Percentiles rank a stretch among this genome's conserved stretches.
These are phyloP conservation scores for Scheffersomyces lignicola DNA, from an alignment of 1,139 yeast genomes.

Conservation along the genomic window DNA sequence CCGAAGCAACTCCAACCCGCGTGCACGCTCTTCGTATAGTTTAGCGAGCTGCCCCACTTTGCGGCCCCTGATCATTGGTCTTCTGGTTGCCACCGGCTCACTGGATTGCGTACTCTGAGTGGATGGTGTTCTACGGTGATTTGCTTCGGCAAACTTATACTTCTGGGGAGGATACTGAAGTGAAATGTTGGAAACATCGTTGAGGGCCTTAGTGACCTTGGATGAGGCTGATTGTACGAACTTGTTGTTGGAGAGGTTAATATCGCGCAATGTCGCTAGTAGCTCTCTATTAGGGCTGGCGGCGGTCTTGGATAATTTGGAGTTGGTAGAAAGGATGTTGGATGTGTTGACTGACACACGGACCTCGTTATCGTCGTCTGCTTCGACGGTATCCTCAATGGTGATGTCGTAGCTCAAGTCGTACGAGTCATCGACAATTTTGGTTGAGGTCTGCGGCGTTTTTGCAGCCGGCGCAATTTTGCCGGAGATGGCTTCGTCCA, in stretches of 20 bases:
- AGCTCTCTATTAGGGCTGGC: slow-evolving; percentile 1
- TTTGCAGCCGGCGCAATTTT: slow-evolving; percentile 10
- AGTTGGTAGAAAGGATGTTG: slow-evolving; percentile 14
- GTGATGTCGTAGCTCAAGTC: slow-evolving; percentile 33
- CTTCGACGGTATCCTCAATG: slow-evolving; percentile 19
- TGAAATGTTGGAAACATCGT: slow-evolving; percentile 26
- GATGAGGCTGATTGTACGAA: not conserved
- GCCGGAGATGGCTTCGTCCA: slow-evolving; percentile 24
- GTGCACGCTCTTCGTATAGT: slow-evolving; percentile 55
- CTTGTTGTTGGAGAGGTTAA: not conserved
- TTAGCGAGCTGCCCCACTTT: slow-evolving; percentile 58
- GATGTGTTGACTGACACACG: slow-evolving; percentile 17
- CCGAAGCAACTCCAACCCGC: slow-evolving; percentile 50
- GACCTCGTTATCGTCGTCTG: slow-evolving; percentile 19
- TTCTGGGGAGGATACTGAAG: slow-evolving; percentile 43
- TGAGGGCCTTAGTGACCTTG: slow-evolving; percentile 10
- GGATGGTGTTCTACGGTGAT: slow-evolving; percentile 5
- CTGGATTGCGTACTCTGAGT: not conserved
- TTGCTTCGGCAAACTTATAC: slow-evolving; percentile 24
- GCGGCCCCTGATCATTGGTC: slow-evolving; percentile 52
- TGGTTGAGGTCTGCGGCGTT: not conserved
- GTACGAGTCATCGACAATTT: slow-evolving; percentile 25
- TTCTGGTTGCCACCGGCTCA: slow-evolving; percentile 17
- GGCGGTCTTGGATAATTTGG: slow-evolving; percentile 9
- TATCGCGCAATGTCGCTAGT: not conserved